Evolutionary conservation across 768 basidiomycete species (phyloP), one percentile per base, ranked within the genome.

Genomic region (Trametes cingulata): DNA sequence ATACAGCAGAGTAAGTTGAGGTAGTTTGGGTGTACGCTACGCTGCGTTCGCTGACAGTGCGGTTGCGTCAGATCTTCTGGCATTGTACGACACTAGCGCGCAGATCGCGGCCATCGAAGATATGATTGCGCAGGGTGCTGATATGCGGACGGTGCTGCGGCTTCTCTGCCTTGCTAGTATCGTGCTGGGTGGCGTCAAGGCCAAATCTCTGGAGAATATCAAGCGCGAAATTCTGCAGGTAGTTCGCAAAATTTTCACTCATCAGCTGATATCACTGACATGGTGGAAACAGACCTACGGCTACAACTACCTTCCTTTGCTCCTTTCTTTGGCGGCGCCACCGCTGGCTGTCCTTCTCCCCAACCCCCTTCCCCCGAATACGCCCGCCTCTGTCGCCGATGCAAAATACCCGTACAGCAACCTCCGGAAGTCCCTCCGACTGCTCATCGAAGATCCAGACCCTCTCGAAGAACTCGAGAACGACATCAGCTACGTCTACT

Each of bases 401-500:
- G 69, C 74, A 37, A 95, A 88, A 75, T 85, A 87, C 56, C 88
- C 93, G 1, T 98, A 90, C 72, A 68, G 80, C 9, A 59, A 78
- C 7, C 74, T 95, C 24, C 85, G 95, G 48, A 96, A 95, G 73
- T 85, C 88, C 0, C 80, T 98, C 7, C 86, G 94, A 27, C 83
- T 98, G n/a, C 80, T 98, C 15, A 93, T 97, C 68, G 96, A 98
- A 65, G 93, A 95, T 61, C 80, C 83, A 47, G 90, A 92, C 66
- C 85, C 84, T 9, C 73, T 88, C 27, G 90, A 90, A 61, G 90
- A 91, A 68, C 81, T 90, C 35, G 94, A 97, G 69, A 93, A 93
- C 69, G 97, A 99, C 73, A 92, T 98, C 72, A 88, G 91, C 61
- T 98, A 91, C 71, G 91, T 93, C 36, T 99, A 97, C 76, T 97